These are phyloP conservation scores for Fraxinus sp. DNA, from an alignment of 305 asterid genomes.

Conservation along the genomic window DNA sequence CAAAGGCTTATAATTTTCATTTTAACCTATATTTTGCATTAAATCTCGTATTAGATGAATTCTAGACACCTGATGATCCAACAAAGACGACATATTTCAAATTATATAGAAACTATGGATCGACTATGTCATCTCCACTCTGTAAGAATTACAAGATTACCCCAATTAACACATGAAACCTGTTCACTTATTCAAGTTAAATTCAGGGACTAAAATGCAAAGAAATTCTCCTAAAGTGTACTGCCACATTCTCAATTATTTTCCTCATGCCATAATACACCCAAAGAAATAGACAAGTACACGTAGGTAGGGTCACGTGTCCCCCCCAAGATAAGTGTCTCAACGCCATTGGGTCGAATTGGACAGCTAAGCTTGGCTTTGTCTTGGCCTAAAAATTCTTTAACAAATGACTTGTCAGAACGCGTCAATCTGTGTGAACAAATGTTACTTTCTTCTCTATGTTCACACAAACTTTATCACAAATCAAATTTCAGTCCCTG, in stretches of 20 bases:
- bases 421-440: constrained; percentile 34
- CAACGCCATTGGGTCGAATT: background rate
- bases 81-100: background rate
- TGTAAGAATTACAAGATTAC: background rate
- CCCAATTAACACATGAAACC: background rate
- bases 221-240: background rate
- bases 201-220: background rate
- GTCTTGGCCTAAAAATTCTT: constrained; percentile 26
- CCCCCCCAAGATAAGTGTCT: constrained; percentile 26
- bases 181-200: background rate
- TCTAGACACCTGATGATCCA: background rate
- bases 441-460: background rate
- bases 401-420: constrained; percentile 28
- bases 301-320: constrained; percentile 31
- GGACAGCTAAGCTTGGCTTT: constrained; percentile 36
- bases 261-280: background rate
- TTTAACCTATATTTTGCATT: background rate
- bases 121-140: background rate
- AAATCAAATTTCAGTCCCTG: constrained; percentile 19
- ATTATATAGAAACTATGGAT: background rate
- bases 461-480: constrained; percentile 28
- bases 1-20: background rate
- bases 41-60: background rate
- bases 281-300: constrained; percentile 25
- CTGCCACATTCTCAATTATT: background rate